Percentiles rank a stretch among this genome's conserved stretches.
These are phyloP conservation scores for Collybiopsis luxurians DNA, from an alignment of 768 basidiomycete genomes.

Conservation along the genomic window DNA sequence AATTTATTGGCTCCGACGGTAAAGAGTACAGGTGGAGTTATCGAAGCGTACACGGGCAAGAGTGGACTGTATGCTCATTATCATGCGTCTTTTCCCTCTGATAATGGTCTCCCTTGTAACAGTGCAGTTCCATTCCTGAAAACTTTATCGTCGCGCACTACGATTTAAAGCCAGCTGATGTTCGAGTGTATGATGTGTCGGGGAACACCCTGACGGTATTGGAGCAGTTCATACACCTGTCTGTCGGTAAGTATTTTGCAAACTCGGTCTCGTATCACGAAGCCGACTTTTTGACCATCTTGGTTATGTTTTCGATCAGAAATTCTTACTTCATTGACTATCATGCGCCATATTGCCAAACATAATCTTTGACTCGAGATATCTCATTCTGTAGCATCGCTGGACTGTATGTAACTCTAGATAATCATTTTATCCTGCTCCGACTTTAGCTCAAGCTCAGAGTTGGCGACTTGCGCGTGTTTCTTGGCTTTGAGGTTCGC, in stretches of 20 bases:
- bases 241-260: slow-evolving; percentile 46
- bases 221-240: slow-evolving; percentile 50
- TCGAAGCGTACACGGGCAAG: slow-evolving; percentile 52
- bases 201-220: slow-evolving; percentile 63
- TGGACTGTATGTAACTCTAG: too few species aligned
- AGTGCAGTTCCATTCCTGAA: slow-evolving; percentile 55
- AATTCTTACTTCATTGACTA: slow-evolving; percentile 54
- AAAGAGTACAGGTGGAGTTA: slow-evolving; percentile 70
- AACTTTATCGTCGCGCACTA: slow-evolving; percentile 64
- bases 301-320: slow-evolving; percentile 39
- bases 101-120: not conserved
- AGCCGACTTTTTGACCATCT: slow-evolving; percentile 10
- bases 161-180: slow-evolving; percentile 52
- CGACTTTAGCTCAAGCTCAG: too few species aligned
- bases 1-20: slow-evolving; percentile 68
- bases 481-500: too few species aligned
- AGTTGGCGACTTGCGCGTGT: too few species aligned
- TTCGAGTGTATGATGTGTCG: slow-evolving; percentile 56
- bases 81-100: slow-evolving; percentile 8
- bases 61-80: slow-evolving; percentile 67
- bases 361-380: slow-evolving; percentile 35
- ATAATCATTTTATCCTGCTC: too few species aligned
- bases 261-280: not conserved
- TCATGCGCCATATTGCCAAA: slow-evolving; percentile 63
- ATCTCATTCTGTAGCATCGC: too few species aligned